phyloP scores from a whole-genome alignment of 148 eudicot genomes.

The Suaeda aralocaspica region DNA sequence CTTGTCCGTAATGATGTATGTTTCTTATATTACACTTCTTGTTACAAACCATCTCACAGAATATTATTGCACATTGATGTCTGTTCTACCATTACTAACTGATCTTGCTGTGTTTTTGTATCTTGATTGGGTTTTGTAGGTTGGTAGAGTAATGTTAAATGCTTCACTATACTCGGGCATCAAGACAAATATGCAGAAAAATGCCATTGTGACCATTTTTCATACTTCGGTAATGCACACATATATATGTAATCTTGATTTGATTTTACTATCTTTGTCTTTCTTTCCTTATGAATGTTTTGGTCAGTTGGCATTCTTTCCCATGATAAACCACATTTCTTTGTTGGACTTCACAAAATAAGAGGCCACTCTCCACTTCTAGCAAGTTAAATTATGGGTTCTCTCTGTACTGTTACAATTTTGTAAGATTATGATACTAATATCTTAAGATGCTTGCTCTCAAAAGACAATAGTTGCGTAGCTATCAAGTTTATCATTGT shows the following conservation, averaged over 20 bases:
- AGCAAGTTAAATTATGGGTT: no score
- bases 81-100: neutral
- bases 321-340: no score
- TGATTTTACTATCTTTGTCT: neutral
- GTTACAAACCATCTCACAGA: neutral
- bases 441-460: neutral
- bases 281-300: neutral
- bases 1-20: conserved; percentile 92
- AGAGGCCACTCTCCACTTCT: no score
- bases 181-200: conserved; percentile 73
- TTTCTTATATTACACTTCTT: conserved; percentile 19
- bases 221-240: conserved; percentile 64
- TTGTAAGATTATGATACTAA: no score
- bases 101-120: conserved; percentile 1
- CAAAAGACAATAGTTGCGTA: neutral
- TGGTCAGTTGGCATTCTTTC: no score
- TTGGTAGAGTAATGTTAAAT: conserved; percentile 78
- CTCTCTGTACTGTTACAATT: no score
- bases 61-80: neutral
- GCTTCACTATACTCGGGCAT: conserved; percentile 80
- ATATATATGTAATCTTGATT: neutral
- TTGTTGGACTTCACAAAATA: no score
- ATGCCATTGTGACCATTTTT: conserved; percentile 76
- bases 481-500: no score
- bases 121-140: conserved; percentile 41